phyloP scores from a whole-genome alignment of 2,329 filamentous ascomycete species.

The Phaeosphaeria sp. region DNA sequence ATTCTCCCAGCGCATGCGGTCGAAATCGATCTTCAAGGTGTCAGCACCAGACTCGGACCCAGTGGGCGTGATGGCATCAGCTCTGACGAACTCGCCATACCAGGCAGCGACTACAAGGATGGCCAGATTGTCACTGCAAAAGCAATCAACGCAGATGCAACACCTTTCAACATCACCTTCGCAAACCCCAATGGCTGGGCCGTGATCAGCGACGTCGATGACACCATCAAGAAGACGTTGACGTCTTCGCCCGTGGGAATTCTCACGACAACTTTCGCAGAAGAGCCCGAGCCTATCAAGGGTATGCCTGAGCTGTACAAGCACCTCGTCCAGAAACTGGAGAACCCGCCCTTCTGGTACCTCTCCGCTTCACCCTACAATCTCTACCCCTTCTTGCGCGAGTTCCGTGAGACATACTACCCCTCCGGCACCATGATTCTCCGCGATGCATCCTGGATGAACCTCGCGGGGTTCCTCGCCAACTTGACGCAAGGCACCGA shows the following conservation, averaged over 20 bases:
- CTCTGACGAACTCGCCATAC: slow-evolving; percentile 62
- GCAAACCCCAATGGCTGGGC: slow-evolving; percentile 82
- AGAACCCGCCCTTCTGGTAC: slow-evolving; percentile 84
- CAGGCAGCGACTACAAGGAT: slow-evolving; percentile 51
- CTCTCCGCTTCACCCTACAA: slow-evolving; percentile 94
- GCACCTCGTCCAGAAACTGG: slow-evolving; percentile 62
- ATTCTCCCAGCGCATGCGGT: slow-evolving; percentile 74
- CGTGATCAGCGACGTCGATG: slow-evolving; percentile 88
- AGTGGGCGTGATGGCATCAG: slow-evolving; percentile 76
- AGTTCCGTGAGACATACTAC: slow-evolving; percentile 75
- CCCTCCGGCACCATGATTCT: slow-evolving; percentile 82
- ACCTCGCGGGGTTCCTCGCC: slow-evolving; percentile 77
- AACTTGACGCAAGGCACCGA: slow-evolving; percentile 82
- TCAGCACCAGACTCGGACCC: slow-evolving; percentile 63
- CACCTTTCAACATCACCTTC: slow-evolving; percentile 73
- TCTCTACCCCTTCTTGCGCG: slow-evolving; percentile 82
- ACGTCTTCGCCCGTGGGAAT: slow-evolving; percentile 83
- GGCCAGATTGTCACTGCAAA: slow-evolving; percentile 38
- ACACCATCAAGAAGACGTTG: slow-evolving; percentile 91
- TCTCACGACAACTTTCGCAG: slow-evolving; percentile 81
- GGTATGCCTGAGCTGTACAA: slow-evolving; percentile 88
- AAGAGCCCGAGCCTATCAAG: slow-evolving; percentile 70
- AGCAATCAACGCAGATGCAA: slow-evolving; percentile 45
- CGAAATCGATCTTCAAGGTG: slow-evolving; percentile 63
- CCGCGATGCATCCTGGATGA: slow-evolving; percentile 86